phyloP scores from a whole-genome alignment of 148 eudicot species.

The Silene uniflora region DNA sequence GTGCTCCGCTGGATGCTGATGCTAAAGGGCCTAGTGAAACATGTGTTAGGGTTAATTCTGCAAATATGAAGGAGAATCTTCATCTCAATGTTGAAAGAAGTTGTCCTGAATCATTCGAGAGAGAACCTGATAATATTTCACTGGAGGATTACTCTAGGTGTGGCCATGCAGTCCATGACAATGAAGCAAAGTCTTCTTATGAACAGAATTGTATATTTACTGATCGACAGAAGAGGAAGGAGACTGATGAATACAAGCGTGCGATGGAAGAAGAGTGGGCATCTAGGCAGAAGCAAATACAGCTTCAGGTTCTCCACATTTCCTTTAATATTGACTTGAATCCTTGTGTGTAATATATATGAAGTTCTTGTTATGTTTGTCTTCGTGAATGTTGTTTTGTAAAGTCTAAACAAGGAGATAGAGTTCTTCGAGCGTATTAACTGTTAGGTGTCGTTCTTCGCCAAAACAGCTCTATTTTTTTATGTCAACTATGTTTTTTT shows the following conservation, averaged over 20 bases:
- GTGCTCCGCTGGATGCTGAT: not conserved
- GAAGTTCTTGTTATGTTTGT: not conserved
- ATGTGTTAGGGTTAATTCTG: not conserved
- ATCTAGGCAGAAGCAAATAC: conserved; percentile 55
- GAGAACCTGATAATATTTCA: conserved; percentile 4
- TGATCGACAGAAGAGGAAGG: conserved; percentile 76
- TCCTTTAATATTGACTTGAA: not conserved
- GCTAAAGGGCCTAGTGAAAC: not conserved
- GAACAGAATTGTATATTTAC: conserved; percentile 34
- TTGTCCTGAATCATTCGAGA: not conserved
- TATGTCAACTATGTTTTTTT: no score
- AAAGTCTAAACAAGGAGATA: no score
- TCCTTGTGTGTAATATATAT: not conserved
- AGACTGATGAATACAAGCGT: conserved; percentile 80
- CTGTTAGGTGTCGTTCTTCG: no score
- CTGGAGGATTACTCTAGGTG: not conserved
- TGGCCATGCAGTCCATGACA: not conserved
- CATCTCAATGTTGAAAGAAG: not conserved
- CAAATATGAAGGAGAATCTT: not conserved
- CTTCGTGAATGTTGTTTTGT: not conserved
- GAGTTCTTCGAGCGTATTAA: no score
- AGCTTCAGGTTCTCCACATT: conserved; percentile 53
- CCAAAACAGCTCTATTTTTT: no score
- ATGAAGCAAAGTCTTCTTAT: conserved; percentile 1
- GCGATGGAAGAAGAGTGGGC: conserved; percentile 80